Base-by-base conservation (phyloP, 306 rosid species). In the Canavalia gladiata region DNA sequence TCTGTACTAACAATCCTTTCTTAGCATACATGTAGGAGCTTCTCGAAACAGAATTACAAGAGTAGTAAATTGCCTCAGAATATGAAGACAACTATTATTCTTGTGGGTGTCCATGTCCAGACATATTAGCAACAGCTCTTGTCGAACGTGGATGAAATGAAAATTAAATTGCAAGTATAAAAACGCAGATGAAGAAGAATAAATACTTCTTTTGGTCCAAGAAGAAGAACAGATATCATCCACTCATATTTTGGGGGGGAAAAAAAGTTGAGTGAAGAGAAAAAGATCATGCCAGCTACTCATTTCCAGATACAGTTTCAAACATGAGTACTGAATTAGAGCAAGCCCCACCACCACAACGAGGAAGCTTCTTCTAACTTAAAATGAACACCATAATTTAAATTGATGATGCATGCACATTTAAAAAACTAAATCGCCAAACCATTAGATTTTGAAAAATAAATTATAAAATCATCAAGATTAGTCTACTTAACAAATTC, bases 321-420 rank as follows among this genome's bases (percentile, higher is more conserved):
- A 68, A 31, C 68, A 70, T 35, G 71, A 58, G 72, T 28, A 50
- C 56, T 49, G 78, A 49, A 80, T 37, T 71, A 59, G 65, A 80
- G 43, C 12, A 1, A 47, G 78, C 66, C 78, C 84, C 78, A 71
- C 83, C 45, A 50, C 25, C 25, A 18, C 25, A 0, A 18, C n/a
- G 0, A 43, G 29, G 29, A 78, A 50, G 59, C 47, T 56, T 9
- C 46, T 71, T 80, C 78, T 4, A 70, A 58, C 33, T 41, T 45
- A 18, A 18, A 18, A 18, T 18, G 60, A 46, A 11, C 51, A 43
- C 10, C 57, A 42, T 30, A 28, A 64, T 30, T 11, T 2, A 13
- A 76, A 47, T 43, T 30, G 4, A 78, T 41, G 41, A 78, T 54
- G 5, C 5, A 56, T 52, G 39, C 8, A 77, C 58, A 13, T 30